These are phyloP conservation scores for Glycyrrhiza uralensis DNA, from an alignment of 306 rosid genomes.

Conservation along the genomic window DNA sequence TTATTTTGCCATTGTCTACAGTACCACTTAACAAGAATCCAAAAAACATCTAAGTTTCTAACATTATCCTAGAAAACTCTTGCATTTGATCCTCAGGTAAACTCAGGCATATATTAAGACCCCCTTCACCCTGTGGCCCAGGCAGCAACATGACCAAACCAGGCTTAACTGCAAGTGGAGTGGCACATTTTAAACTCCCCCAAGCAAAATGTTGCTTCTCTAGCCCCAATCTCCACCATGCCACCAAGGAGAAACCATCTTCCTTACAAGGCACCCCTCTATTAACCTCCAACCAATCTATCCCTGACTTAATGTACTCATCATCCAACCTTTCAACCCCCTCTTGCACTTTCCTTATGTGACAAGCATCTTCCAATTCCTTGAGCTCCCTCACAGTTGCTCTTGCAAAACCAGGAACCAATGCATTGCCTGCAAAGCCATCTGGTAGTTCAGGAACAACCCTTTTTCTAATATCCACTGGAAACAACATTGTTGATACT, in stretches of 20 bases:
- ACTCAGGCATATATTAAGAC: slow-evolving; percentile 34
- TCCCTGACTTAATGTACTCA: slow-evolving; percentile 51
- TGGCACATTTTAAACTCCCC: slow-evolving; percentile 44
- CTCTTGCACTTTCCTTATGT: slow-evolving; percentile 43
- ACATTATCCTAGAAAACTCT: slow-evolving; percentile 38
- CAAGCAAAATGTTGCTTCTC: slow-evolving; percentile 44
- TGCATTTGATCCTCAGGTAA: slow-evolving; percentile 39
- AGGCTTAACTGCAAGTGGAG: slow-evolving; percentile 37
- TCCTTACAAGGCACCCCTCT: slow-evolving; percentile 53
- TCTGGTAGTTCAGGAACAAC: slow-evolving; percentile 34
- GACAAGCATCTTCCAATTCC: slow-evolving; percentile 31
- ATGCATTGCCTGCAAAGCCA: slow-evolving; percentile 55
- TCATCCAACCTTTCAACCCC: slow-evolving; percentile 53
- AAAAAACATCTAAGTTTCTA: slow-evolving; percentile 15
- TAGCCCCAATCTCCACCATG: slow-evolving; percentile 55
- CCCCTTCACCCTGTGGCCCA: slow-evolving; percentile 29
- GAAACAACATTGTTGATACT: slow-evolving; percentile 42
- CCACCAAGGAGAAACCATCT: slow-evolving; percentile 53
- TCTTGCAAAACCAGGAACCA: slow-evolving; percentile 53
- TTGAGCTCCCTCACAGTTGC: slow-evolving; percentile 41
- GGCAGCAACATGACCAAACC: slow-evolving; percentile 45
- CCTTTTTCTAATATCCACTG: slow-evolving; percentile 44
- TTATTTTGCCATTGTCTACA: background rate
- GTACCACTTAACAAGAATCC: background rate
- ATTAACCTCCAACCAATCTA: slow-evolving; percentile 59